These are phyloP conservation scores for Achaetomiella virescens DNA, from an alignment of 495 filamentous ascomycete genomes.

Conservation along the genomic window DNA sequence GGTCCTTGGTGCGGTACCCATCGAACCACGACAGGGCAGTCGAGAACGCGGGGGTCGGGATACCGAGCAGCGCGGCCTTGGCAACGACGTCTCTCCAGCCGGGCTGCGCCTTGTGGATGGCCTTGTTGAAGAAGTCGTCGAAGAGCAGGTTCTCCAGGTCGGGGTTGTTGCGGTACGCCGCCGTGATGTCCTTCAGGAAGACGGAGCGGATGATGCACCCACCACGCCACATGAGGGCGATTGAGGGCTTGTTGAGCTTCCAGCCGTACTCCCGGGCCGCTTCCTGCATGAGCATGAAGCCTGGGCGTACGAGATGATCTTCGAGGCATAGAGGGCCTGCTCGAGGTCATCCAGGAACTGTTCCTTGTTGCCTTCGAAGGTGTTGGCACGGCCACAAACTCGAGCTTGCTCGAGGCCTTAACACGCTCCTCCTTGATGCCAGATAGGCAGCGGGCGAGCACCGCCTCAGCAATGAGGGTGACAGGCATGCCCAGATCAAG, in stretches of 20 bases:
- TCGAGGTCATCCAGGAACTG: slow-evolving; percentile 93
- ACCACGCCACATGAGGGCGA: slow-evolving; percentile 99
- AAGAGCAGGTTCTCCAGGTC: slow-evolving; percentile 98
- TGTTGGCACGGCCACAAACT: slow-evolving; percentile 63
- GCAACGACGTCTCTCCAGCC: slow-evolving; percentile 94
- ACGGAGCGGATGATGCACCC: slow-evolving; percentile 99
- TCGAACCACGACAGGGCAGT: slow-evolving; percentile 98
- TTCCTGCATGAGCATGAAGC: slow-evolving; percentile 99
- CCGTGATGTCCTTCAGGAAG: slow-evolving; percentile 99
- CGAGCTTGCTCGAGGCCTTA: slow-evolving; percentile 71
- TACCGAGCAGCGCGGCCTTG: slow-evolving; percentile 87
- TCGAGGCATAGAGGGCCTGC: slow-evolving; percentile 97
- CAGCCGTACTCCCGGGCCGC: slow-evolving; percentile 91
- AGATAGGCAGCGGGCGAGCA: slow-evolving; percentile 89
- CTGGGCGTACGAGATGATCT: slow-evolving; percentile 99
- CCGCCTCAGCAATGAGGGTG: slow-evolving; percentile 93
- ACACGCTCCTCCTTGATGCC: slow-evolving; percentile 90
- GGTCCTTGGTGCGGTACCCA: slow-evolving; percentile 88
- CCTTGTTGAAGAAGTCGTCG: slow-evolving; percentile 98
- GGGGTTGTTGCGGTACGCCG: slow-evolving; percentile 87
- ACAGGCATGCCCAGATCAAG: slow-evolving; percentile 98
- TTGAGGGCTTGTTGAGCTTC: slow-evolving; percentile 99
- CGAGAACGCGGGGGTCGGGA: slow-evolving; percentile 91
- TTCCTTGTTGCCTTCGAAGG: slow-evolving; percentile 84
- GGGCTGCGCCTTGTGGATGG: slow-evolving; percentile 90